These are phyloP conservation scores for Cladosporium sp. DNA, from an alignment of 2,329 filamentous ascomycete genomes.

Conservation along the genomic window DNA sequence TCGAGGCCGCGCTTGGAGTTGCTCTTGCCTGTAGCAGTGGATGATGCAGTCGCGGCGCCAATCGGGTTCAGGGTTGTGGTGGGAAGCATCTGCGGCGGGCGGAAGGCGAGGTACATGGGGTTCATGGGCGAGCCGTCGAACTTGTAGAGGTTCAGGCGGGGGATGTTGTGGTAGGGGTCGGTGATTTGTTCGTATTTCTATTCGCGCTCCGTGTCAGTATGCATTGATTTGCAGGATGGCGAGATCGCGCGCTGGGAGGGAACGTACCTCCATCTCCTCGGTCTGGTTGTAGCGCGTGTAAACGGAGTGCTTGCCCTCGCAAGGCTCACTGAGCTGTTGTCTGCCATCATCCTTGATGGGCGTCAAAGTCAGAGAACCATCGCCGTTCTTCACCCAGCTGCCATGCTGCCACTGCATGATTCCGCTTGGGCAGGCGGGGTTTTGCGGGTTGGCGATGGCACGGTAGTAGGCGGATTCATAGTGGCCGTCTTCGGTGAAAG, in stretches of 20 bases:
- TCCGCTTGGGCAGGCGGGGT: conserved; percentile 40
- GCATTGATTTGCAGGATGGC: background rate
- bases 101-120: conserved; percentile 62
- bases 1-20: conserved; percentile 27
- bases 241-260: background rate
- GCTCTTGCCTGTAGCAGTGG: conserved; percentile 27
- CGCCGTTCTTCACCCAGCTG: conserved; percentile 50
- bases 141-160: conserved; percentile 59
- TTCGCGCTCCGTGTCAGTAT: background rate
- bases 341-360: conserved; percentile 64
- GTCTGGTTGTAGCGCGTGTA: conserved; percentile 65
- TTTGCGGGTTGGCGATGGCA: conserved; percentile 56
- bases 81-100: conserved; percentile 64
- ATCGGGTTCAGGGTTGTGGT: conserved; percentile 61
- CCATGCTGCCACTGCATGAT: conserved; percentile 60
- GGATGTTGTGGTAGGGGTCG: conserved; percentile 58
- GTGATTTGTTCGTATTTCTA: conserved; percentile 44
- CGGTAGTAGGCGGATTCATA: conserved; percentile 68
- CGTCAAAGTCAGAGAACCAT: conserved; percentile 55
- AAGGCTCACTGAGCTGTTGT: conserved; percentile 62
- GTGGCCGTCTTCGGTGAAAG: conserved; percentile 62
- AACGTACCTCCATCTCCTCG: conserved; percentile 55
- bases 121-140: conserved; percentile 62
- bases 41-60: conserved; percentile 32
- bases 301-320: conserved; percentile 47